Evolutionary conservation across 257 asterid genomes (phyloP).

Genomic region (Nemophila menziesii): DNA sequence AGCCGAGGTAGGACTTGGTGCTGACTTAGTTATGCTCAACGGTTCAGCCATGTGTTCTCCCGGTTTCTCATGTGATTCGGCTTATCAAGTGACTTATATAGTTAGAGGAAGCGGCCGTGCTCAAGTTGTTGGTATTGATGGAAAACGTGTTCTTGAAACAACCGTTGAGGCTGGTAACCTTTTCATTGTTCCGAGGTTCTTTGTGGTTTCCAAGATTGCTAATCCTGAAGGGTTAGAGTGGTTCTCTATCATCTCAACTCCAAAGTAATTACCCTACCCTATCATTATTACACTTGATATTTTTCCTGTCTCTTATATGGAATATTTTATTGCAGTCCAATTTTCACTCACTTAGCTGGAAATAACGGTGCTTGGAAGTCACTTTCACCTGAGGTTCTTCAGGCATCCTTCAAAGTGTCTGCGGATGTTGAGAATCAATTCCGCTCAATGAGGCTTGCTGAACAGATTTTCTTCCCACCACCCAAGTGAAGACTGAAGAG

Average conservation of each 20-base stretch:
- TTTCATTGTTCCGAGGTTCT: constrained; percentile 69
- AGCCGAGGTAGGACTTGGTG: constrained; percentile 70
- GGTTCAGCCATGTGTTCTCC: constrained; percentile 91
- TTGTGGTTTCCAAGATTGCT: constrained; percentile 76
- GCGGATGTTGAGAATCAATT: constrained; percentile 53
- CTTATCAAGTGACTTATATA: constrained; percentile 77
- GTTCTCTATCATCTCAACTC: constrained; percentile 90
- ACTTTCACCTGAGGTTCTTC: constrained; percentile 46
- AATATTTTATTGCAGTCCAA: constrained; percentile 33
- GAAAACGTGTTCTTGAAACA: constrained; percentile 55
- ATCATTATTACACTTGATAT: no score
- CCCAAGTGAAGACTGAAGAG: constrained; percentile 21
- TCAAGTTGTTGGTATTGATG: constrained; percentile 72
- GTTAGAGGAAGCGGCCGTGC: constrained; percentile 74
- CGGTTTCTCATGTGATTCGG: constrained; percentile 83
- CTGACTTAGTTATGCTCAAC: constrained; percentile 61
- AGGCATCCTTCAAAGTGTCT: constrained; percentile 46
- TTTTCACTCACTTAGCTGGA: constrained; percentile 56
- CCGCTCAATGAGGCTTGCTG: constrained; percentile 55
- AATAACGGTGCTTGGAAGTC: constrained; percentile 58
- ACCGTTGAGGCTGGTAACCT: constrained; percentile 48
- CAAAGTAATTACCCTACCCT: no score
- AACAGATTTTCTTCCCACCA: constrained; percentile 82
- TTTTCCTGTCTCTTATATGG: no score
- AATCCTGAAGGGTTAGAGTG: constrained; percentile 75